Evolutionary conservation across 768 basidiomycete genomes (phyloP).

Genomic region (Candolleomyces eurysporus): DNA sequence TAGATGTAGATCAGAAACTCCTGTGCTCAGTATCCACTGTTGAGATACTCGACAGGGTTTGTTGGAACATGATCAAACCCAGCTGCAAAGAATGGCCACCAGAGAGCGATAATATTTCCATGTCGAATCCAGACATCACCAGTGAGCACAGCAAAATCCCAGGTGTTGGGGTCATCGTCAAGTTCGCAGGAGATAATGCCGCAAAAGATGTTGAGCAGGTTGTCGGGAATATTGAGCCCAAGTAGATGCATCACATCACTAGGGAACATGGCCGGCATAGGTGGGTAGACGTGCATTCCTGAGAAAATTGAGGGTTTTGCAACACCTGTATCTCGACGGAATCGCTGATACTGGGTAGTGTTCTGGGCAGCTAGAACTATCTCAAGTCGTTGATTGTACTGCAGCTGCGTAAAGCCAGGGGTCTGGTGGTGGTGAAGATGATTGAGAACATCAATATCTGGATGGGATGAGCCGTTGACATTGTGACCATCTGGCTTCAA

Average conservation of each 20-base stretch:
- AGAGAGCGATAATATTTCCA: conserved; percentile 24
- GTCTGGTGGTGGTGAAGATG: background rate
- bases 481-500: conserved; percentile 21
- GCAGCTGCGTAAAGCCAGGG: background rate
- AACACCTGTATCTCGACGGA: conserved; percentile 32
- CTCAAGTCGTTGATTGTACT: background rate
- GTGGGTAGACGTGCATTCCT: conserved; percentile 27
- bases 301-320: conserved; percentile 32
- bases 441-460: conserved; percentile 19
- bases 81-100: conserved; percentile 18
- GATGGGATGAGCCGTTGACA: conserved; percentile 17
- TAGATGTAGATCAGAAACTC: conserved; percentile 33
- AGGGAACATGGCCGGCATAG: conserved; percentile 31
- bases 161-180: conserved; percentile 3
- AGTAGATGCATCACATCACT: conserved; percentile 42
- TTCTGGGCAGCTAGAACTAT: conserved; percentile 4
- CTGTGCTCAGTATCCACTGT: conserved; percentile 36
- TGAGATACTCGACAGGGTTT: conserved; percentile 31
- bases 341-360: conserved; percentile 17
- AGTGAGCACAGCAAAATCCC: conserved; percentile 30
- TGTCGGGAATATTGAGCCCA: conserved; percentile 34
- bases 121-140: conserved; percentile 32
- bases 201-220: conserved; percentile 33
- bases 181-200: conserved; percentile 25
- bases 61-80: conserved; percentile 25